Conservation (phyloP, 345 rosid genomes). For the Theobroma cacao region DNA sequence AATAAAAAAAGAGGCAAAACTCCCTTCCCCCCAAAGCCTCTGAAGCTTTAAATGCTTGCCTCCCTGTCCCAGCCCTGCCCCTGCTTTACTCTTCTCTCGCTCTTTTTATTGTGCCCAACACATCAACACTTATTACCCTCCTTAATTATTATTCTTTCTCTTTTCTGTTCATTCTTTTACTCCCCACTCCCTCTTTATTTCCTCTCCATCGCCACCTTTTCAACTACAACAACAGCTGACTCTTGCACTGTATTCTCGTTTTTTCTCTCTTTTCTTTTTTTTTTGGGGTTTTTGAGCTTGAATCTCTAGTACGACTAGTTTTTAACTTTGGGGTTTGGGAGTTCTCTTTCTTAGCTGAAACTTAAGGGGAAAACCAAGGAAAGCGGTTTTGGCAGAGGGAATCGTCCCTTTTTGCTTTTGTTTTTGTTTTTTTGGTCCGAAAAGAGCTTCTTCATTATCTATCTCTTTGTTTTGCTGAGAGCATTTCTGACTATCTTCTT, state of each 20-base stretch:
- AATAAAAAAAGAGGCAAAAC: background rate
- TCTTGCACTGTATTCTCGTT: background rate
- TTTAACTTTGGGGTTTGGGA: background rate
- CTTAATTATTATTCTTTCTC: background rate
- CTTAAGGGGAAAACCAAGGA: background rate
- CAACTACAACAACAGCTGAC: background rate
- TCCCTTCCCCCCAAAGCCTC: background rate
- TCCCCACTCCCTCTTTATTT: background rate
- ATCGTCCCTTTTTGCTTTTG: background rate
- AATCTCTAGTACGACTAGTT: background rate
- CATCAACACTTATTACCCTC: background rate
- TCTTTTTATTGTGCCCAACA: background rate
- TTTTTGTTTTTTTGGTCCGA: background rate
- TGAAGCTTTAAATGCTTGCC: slow-evolving; percentile 24
- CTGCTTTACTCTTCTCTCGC: slow-evolving; percentile 20
- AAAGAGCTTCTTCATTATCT: background rate
- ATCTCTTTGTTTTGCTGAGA: background rate
- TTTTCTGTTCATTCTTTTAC: background rate
- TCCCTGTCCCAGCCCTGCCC: too few relatives aligned
- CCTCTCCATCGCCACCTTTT: slow-evolving; percentile 8
- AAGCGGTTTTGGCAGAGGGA: background rate
- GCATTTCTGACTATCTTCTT: background rate
- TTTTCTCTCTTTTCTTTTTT: background rate
- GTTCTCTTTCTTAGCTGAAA: background rate
- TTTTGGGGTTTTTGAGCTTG: background rate